Percentiles rank a stretch among this genome's conserved stretches.
These are phyloP conservation scores for Myriosclerotinia scirpicola DNA, from an alignment of 2,329 filamentous ascomycete species.

Conservation along the genomic window DNA sequence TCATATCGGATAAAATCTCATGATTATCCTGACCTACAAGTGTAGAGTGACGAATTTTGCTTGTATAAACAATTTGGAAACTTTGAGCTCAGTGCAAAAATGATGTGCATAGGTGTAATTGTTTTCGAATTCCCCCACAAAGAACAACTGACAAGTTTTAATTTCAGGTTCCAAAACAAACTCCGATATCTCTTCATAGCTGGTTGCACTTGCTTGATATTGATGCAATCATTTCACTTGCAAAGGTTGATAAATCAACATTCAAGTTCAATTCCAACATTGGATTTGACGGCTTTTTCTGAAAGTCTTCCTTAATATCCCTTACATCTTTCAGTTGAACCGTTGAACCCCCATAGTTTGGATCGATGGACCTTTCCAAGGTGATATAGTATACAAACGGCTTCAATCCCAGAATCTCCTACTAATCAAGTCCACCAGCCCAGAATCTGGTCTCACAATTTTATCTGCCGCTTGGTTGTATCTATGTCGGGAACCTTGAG, in stretches of 20 bases:
- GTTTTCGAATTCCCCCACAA: neutral
- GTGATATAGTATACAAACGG: neutral
- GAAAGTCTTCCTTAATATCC: neutral
- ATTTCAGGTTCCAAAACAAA: neutral
- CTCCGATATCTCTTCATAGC: neutral
- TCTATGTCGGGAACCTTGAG: slow-evolving; percentile 8
- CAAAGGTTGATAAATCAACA: neutral
- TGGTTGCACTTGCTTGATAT: neutral
- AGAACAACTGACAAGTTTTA: neutral
- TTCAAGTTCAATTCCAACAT: neutral
- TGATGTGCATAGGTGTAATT: neutral
- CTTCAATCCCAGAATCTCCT: neutral
- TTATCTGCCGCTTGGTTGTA: slow-evolving; percentile 1
- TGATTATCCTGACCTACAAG: neutral
- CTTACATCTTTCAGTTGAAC: neutral
- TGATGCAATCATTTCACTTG: neutral
- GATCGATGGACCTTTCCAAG: neutral
- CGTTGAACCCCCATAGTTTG: neutral
- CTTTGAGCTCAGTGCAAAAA: neutral
- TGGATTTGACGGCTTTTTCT: neutral
- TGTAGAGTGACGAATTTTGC: neutral
- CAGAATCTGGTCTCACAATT: neutral
- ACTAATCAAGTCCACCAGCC: neutral
- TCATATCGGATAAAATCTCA: neutral
- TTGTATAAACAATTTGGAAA: neutral